Percentiles rank a stretch among this genome's conserved stretches.
Conservation (phyloP, 2,329 filamentous ascomycete genomes). For the Cephalotrichum gorgonifer region DNA sequence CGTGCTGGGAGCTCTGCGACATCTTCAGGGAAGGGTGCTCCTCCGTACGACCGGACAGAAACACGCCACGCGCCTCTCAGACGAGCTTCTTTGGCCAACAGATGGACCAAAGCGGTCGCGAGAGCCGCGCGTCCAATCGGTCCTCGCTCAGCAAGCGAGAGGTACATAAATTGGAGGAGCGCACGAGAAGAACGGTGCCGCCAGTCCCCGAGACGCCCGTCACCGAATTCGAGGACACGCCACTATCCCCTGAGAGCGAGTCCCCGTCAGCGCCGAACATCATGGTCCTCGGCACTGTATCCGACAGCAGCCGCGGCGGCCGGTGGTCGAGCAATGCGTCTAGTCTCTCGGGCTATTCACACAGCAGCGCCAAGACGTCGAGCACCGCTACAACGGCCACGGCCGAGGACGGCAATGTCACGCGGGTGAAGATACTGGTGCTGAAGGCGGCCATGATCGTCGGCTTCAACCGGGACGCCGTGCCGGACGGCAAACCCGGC, state of each 20-base stretch:
- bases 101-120: slow-evolving; percentile 34
- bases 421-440: slow-evolving; percentile 67
- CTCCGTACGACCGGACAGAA: slow-evolving; percentile 73
- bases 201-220: slow-evolving; percentile 76
- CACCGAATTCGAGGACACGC: slow-evolving; percentile 88
- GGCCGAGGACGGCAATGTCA: slow-evolving; percentile 66
- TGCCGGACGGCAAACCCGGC: slow-evolving; percentile 31
- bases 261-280: slow-evolving; percentile 75
- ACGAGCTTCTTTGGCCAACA: slow-evolving; percentile 54
- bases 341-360: slow-evolving; percentile 70
- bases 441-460: slow-evolving; percentile 79
- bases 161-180: slow-evolving; percentile 39
- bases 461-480: slow-evolving; percentile 58
- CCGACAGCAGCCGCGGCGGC: slow-evolving; percentile 47
- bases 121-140: slow-evolving; percentile 40
- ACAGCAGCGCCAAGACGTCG: slow-evolving; percentile 53
- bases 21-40: slow-evolving; percentile 90
- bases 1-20: slow-evolving; percentile 91
- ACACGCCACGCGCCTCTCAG: slow-evolving; percentile 74
- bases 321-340: slow-evolving; percentile 77
- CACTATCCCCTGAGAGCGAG: slow-evolving; percentile 70
- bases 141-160: slow-evolving; percentile 42
- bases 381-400: slow-evolving; percentile 65
- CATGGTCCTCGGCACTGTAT: slow-evolving; percentile 66
- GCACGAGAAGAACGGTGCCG: slow-evolving; percentile 14